Base-by-base conservation (phyloP, 2,329 filamentous ascomycete species). In the Xylaria sp. region DNA sequence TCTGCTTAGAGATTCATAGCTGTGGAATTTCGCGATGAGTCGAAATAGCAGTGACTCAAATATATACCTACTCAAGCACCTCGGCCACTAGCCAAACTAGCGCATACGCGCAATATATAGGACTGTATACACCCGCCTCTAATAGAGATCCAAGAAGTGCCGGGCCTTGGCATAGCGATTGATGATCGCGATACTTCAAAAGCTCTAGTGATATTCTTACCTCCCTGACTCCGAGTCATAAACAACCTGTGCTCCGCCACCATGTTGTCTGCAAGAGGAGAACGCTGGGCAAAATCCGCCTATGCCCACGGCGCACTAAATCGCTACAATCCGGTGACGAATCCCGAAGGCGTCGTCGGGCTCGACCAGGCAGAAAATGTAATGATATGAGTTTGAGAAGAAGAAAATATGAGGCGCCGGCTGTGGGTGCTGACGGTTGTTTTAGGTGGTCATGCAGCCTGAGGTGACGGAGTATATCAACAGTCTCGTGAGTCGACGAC, bases 191-290 rank as follows among this genome's bases (percentile, higher is more conserved):
- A 47, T 3, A 22, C 6, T 38, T 0, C 13, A 45, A 2, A 4
- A 1, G 5, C 29, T 44, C 38, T 11, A 17, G 25, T 22, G 17
- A 27, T 29, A 39, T 47, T 11, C n/a, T 51, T 36, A 6, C 6
- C 31, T 44, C 4, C 33, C 47, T 20, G 1, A 20, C 5, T 17
- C n/a, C n/a, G 1, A 29, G 10, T n/a, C 38, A 54, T 4, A 54
- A 45, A 53, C 7, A 25, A 31, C 17, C 17, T 2, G 11, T 9
- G 11, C 10, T 17, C 25, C 25, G 22, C 42, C 17, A 5, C 29
- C 17, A 73, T 73, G 72, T n/a, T 73, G 39, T 73, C 72, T 3
- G 33, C 61, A 20, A 72, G 72, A 66, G 72, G 59, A 60, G 25
- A 54, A n/a, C 63, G 38, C 6, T 73, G 71, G 71, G 60, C 72